Percentiles rank a stretch among this genome's conserved stretches.
Evolutionary conservation across 768 basidiomycete species (phyloP).

Genomic region (Kondoa malvinella): DNA sequence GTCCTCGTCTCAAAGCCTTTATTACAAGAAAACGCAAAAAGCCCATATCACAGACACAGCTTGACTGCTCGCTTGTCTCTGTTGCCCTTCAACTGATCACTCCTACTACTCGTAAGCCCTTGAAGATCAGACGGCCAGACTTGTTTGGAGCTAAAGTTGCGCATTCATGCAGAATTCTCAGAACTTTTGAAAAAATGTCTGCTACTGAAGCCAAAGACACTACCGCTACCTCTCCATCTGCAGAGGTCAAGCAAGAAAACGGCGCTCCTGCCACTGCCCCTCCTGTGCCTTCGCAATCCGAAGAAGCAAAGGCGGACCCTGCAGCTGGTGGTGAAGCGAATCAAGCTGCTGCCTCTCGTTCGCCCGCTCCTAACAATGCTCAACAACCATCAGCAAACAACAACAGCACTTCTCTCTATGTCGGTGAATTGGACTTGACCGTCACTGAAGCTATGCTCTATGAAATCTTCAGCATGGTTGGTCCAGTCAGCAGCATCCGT

Average conservation of each 20-base stretch:
- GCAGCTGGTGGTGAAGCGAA: slow-evolving; percentile 1
- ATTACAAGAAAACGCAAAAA: too few relatives aligned
- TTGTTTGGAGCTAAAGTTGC: too few relatives aligned
- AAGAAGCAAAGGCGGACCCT: background rate
- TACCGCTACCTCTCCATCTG: too few relatives aligned
- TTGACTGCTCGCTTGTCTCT: too few relatives aligned
- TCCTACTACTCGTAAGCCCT: too few relatives aligned
- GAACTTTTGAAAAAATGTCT: too few relatives aligned
- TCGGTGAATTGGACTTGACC: slow-evolving; percentile 92
- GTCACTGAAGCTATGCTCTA: slow-evolving; percentile 99
- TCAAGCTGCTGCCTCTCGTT: slow-evolving; percentile 8
- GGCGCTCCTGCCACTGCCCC: background rate
- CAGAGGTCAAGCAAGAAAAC: too few relatives aligned
- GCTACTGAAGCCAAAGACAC: background rate
- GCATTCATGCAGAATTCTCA: too few relatives aligned
- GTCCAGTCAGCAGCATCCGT: slow-evolving; percentile 95
- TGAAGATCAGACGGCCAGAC: too few relatives aligned
- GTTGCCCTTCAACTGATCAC: too few relatives aligned
- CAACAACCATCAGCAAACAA: background rate
- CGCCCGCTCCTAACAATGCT: background rate
- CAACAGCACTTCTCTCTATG: slow-evolving; percentile 58
- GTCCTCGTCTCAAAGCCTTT: too few relatives aligned
- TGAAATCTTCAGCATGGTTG: slow-evolving; percentile 99
- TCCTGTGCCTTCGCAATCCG: background rate
- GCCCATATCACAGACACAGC: too few relatives aligned